Percentiles rank a stretch among this genome's conserved stretches.
Evolutionary conservation across 495 filamentous ascomycete species (phyloP).

Genomic region (Rhizodiscina lignyota): DNA sequence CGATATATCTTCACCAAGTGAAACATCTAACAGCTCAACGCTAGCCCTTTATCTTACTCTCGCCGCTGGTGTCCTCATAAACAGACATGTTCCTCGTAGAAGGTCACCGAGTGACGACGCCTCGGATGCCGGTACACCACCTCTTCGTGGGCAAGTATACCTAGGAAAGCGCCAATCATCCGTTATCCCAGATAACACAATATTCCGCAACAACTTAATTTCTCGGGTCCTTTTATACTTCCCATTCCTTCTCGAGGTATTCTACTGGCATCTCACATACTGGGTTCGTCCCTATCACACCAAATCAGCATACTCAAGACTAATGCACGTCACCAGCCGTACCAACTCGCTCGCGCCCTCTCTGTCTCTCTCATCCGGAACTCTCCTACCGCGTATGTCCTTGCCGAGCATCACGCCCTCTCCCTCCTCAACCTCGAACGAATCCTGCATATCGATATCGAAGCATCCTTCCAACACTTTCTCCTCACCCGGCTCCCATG

Average conservation of each 20-base stretch:
- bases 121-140: no score
- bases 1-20: neutral
- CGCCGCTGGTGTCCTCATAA: neutral
- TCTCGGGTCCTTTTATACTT: slow-evolving; percentile 1
- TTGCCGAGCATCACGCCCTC: slow-evolving; percentile 3
- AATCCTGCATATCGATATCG: neutral
- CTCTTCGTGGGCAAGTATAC: no score
- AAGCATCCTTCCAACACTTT: neutral
- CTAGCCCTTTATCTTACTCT: neutral
- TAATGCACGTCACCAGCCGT: slow-evolving; percentile 1
- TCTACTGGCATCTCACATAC: slow-evolving; percentile 1
- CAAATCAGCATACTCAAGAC: neutral
- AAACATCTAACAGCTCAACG: no score
- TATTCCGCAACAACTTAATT: neutral
- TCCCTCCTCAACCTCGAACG: slow-evolving; percentile 1
- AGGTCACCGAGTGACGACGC: no score
- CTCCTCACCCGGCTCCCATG: slow-evolving; percentile 1
- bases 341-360: slow-evolving; percentile 9
- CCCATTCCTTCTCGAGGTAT: slow-evolving; percentile 1
- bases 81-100: no score
- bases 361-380: slow-evolving; percentile 4
- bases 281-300: neutral
- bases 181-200: no score
- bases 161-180: no score
- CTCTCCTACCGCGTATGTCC: neutral